Base-by-base conservation (phyloP, 805 yeast species). In the Candida argentea region DNA sequence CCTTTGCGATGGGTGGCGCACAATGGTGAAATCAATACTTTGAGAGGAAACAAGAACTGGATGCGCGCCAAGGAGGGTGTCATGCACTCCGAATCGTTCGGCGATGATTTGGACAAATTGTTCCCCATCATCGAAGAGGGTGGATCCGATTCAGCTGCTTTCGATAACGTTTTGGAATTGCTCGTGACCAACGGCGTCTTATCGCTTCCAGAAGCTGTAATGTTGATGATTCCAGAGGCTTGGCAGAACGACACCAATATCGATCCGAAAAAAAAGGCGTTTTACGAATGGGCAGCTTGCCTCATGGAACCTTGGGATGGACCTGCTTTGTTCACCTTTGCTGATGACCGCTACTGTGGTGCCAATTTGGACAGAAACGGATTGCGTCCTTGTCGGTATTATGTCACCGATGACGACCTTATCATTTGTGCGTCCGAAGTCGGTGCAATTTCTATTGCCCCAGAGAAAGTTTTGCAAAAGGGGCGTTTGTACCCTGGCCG, bases 241-340 rank as follows among this genome's bases (percentile, higher is more conserved):
- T 86, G 95, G 91, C 96, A 89, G 57, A 81, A 82, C 51, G 91
- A 87, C 57, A 55, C 57, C 31, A 56, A 70, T 38, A 86, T 89
- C 81, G 95, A 89, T 54, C 84, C 94, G 31, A 78, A 81, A 55
- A 82, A 87, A 62, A 76, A 71, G 45, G 96, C 97, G 1, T 89
- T 93, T 58, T 89, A 89, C 61, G 96, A 91, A 56, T 89, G 97
- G 97, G 97, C 96, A 26, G 95, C 97, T 8, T 86, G 96, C 61
- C 62, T 89, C 40, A 91, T 91, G 95, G 98, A 89, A 63, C 97
- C 97, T 6, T 89, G 98, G 98, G 98, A 89, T 61, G 98, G 98
- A 40, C 98, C 98, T 12, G 97, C 97, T 20, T 64, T 91, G 42
- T 83, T 89, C 65, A 86, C 94, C 17, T 91, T 89, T 56, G 89